phyloP scores from a whole-genome alignment of 441 rosid species.

The Croton setiger region DNA sequence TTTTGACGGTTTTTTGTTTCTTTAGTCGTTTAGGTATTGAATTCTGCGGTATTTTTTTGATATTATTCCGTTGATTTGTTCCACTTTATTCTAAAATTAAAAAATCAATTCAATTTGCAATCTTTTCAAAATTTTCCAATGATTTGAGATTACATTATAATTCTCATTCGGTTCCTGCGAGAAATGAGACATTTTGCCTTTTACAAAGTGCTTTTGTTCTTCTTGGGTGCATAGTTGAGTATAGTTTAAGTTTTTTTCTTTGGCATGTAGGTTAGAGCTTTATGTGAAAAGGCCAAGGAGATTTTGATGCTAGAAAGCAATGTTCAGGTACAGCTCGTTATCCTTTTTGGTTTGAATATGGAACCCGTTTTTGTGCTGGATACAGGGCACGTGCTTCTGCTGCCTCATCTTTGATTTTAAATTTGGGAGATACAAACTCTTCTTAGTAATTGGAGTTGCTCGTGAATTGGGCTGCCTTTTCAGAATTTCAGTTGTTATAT shows the following conservation, averaged over 20 bases:
- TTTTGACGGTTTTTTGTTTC: constrained; percentile 6
- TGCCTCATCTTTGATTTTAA: not conserved
- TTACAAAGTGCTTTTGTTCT: not conserved
- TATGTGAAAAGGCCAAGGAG: constrained; percentile 79
- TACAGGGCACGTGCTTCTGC: not conserved
- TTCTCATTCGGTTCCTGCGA: not conserved
- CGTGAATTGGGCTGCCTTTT: not conserved
- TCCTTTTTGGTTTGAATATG: not conserved
- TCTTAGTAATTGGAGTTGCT: not conserved
- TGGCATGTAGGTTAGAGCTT: constrained; percentile 47
- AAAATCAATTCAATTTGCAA: not conserved
- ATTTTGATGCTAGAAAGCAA: constrained; percentile 68
- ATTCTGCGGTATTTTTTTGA: not conserved
- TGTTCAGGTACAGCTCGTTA: constrained; percentile 49
- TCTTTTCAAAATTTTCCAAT: not conserved
- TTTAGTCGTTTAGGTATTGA: not conserved
- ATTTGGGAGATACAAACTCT: not conserved
- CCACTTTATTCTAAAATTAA: no score
- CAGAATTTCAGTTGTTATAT: not conserved
- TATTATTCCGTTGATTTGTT: not conserved
- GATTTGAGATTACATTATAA: not conserved
- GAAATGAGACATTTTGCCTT: not conserved
- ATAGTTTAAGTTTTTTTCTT: not conserved
- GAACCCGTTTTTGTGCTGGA: constrained; percentile 1
- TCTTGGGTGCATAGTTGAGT: not conserved